Evolutionary conservation across 768 basidiomycete genomes (phyloP), one percentile per base, ranked within the genome.

Genomic region (Pleurotus cornucopiae): DNA sequence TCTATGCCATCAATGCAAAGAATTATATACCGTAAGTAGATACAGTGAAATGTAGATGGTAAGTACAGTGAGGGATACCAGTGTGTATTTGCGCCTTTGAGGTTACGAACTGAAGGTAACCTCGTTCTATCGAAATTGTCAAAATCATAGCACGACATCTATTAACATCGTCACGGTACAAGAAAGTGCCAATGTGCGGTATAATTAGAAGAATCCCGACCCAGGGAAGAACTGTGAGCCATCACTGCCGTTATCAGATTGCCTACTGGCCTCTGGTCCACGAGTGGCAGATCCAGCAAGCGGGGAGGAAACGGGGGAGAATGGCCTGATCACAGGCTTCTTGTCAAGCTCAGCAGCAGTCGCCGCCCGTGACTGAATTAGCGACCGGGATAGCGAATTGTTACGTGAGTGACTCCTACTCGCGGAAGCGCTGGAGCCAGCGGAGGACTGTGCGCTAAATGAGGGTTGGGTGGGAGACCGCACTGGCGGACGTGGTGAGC

Each of bases 291-390:
- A 56, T 55, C 59, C 47, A 57, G 60, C 11, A 54, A 63, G 43
- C 47, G 59, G 16, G 60, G 52, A 40, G 52, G 60, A 60, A 66
- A 62, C 43, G 65, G 64, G 61, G 63, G 57, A 63, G 49, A 56
- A 54, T 45, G 56, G 72, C 66, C 59, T 65, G 63, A 63, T 69
- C 57, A 64, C 64, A 46, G 68, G 74, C 65, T 76, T 76, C 73
- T 72, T 73, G 56, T 76, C 74, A 62, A 75, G 55, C 65, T 74
- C 76, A 25, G 71, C 67, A 59, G 72, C 76, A 41, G 67, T 70
- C 61, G 70, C 62, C 71, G 71, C 70, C 56, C 66, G 37, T 11
- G 51, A 53, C 25, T 53, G 51, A 4, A 53, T 59, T 49, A 38
- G 7, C 7, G 37, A 44, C 7, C 47, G 56, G 41, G 40, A 49